A percentile compares a stretch with the other conserved stretches of the same genome.
These are phyloP conservation scores for Annulohypoxylon truncatum DNA, from an alignment of 2,329 filamentous ascomycete species.

Conservation along the genomic window DNA sequence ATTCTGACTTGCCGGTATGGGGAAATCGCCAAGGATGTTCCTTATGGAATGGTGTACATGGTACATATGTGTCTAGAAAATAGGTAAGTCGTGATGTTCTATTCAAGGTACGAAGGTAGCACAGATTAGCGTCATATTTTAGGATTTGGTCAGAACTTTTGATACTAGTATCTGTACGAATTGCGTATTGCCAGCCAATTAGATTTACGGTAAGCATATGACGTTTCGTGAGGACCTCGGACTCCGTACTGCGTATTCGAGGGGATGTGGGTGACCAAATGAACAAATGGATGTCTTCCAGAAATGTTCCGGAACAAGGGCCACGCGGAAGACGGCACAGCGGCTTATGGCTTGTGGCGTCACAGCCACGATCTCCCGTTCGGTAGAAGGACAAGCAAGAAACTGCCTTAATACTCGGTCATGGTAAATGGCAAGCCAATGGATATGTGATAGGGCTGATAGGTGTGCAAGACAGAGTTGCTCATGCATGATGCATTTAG, in stretches of 20 bases:
- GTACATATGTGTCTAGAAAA: no score
- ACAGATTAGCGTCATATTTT: slow-evolving; percentile 5
- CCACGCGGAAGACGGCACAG: slow-evolving; percentile 7
- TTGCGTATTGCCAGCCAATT: slow-evolving; percentile 14
- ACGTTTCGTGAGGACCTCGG: slow-evolving; percentile 10
- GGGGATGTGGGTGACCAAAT: slow-evolving; percentile 9
- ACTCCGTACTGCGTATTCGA: slow-evolving; percentile 16
- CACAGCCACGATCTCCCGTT: slow-evolving; percentile 34
- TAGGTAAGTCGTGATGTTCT: neutral
- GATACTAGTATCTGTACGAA: neutral
- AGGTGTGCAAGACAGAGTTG: slow-evolving; percentile 10
- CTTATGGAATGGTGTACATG: neutral
- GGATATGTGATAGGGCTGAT: slow-evolving; percentile 34
- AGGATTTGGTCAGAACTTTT: slow-evolving; percentile 8
- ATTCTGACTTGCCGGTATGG: neutral
- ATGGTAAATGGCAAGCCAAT: neutral
- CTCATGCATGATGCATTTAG: slow-evolving; percentile 6
- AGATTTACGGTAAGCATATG: slow-evolving; percentile 7
- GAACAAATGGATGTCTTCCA: slow-evolving; percentile 30
- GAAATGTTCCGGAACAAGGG: slow-evolving; percentile 31
- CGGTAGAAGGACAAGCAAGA: neutral
- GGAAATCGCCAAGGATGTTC: neutral
- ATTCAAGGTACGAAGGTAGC: neutral
- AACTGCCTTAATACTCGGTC: slow-evolving; percentile 5
- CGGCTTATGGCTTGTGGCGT: slow-evolving; percentile 14